Evolutionary conservation across 2,329 filamentous ascomycete genomes (phyloP).

Genomic region (Diaporthe vexans): DNA sequence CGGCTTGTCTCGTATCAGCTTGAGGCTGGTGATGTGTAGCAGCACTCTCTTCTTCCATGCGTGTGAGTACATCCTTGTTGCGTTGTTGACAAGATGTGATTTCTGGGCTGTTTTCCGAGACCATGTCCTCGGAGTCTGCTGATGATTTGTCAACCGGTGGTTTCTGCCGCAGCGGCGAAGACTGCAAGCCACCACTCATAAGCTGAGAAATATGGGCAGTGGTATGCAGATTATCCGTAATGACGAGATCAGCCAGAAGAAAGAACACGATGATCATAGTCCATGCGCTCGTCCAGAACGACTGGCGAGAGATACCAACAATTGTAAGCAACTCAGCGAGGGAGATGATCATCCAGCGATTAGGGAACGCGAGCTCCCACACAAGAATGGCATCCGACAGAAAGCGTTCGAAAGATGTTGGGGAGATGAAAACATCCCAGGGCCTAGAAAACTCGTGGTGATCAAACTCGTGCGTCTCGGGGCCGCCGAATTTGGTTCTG

Average conservation of each 20-base stretch:
- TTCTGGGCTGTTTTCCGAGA: background rate
- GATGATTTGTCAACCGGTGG: no score
- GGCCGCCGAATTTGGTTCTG: background rate
- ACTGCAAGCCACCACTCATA: slow-evolving; percentile 1
- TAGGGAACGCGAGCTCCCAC: background rate
- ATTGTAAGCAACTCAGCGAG: slow-evolving; percentile 10
- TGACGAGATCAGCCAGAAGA: background rate
- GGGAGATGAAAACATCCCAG: background rate
- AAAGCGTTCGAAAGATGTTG: background rate
- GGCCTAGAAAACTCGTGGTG: background rate
- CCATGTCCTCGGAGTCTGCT: background rate
- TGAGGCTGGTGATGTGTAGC: background rate
- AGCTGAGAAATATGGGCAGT: background rate
- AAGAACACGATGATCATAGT: background rate
- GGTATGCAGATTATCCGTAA: background rate
- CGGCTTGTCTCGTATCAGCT: background rate
- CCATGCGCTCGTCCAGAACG: background rate
- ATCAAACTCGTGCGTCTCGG: background rate
- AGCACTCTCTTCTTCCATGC: no score
- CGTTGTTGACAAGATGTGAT: no score
- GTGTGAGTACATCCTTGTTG: background rate
- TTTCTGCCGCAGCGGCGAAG: background rate
- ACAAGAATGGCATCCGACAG: background rate
- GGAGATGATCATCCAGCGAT: background rate
- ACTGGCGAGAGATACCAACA: background rate